Conservation (phyloP, 768 basidiomycete genomes). For the Podaxis sp. region DNA sequence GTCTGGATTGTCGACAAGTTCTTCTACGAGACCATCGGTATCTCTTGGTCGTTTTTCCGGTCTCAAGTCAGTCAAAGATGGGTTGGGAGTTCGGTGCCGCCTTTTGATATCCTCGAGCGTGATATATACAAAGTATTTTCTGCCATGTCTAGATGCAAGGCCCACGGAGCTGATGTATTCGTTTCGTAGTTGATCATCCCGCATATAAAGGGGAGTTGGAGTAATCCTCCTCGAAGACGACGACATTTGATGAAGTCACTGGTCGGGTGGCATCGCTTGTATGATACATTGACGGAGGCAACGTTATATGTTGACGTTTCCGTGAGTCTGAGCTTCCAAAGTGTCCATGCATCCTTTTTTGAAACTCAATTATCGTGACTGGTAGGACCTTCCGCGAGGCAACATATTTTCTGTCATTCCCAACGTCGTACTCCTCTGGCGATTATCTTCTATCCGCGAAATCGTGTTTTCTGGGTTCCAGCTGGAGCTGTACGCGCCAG, state of each 20-base stretch:
- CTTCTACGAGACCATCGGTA: slow-evolving; percentile 60
- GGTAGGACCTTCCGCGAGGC: slow-evolving; percentile 30
- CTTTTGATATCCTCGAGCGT: slow-evolving; percentile 42
- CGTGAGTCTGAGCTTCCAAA: slow-evolving; percentile 22
- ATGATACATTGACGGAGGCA: slow-evolving; percentile 44
- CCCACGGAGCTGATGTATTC: slow-evolving; percentile 1
- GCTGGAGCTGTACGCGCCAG: slow-evolving; percentile 65
- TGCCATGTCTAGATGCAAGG: slow-evolving; percentile 8
- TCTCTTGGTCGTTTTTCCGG: slow-evolving; percentile 44
- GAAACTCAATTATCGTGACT: slow-evolving; percentile 1
- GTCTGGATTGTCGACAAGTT: slow-evolving; percentile 63
- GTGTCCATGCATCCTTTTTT: slow-evolving; percentile 6
- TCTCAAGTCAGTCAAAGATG: slow-evolving; percentile 34
- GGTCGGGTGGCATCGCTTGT: slow-evolving; percentile 65
- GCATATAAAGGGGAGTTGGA: slow-evolving; percentile 62
- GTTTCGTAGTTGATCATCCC: slow-evolving; percentile 52
- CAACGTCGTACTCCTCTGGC: slow-evolving; percentile 52
- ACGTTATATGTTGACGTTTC: slow-evolving; percentile 28
- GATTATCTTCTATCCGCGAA: slow-evolving; percentile 61
- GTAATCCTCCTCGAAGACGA: slow-evolving; percentile 66
- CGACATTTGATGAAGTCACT: slow-evolving; percentile 64
- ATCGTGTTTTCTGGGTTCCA: slow-evolving; percentile 77
- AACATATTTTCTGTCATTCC: slow-evolving; percentile 44
- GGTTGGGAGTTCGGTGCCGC: slow-evolving; percentile 32
- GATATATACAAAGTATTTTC: slow-evolving; percentile 39